phyloP scores from a whole-genome alignment of 2,329 filamentous ascomycete species.

The Pestalotiopsis fici region DNA sequence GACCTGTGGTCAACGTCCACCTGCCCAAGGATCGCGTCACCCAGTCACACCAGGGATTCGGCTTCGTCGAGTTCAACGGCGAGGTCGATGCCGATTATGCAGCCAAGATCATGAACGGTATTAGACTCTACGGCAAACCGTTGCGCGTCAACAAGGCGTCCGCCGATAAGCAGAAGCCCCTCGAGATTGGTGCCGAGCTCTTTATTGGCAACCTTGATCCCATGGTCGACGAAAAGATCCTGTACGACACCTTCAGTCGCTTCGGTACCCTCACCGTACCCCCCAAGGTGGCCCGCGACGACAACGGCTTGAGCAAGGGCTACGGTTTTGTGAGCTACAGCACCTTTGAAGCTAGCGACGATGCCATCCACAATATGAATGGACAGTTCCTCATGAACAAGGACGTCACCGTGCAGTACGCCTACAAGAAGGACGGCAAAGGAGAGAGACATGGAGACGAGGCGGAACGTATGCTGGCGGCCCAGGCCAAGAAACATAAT shows the following conservation, averaged over 20 bases:
- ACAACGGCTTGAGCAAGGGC: constrained; percentile 85
- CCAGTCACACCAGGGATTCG: constrained; percentile 95
- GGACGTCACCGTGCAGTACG: constrained; percentile 94
- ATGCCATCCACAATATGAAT: constrained; percentile 89
- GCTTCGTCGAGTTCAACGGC: constrained; percentile 97
- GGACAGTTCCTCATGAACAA: constrained; percentile 97
- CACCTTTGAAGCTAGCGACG: constrained; percentile 91
- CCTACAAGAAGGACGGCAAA: constrained; percentile 99
- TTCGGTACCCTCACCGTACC: constrained; percentile 84
- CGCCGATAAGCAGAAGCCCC: constrained; percentile 91
- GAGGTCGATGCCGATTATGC: constrained; percentile 97
- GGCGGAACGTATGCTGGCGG: constrained; percentile 87
- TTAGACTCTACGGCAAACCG: constrained; percentile 89
- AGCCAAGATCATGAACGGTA: constrained; percentile 93
- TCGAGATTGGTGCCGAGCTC: constrained; percentile 93
- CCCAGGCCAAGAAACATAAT: constrained; percentile 92
- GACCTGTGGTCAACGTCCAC: constrained; percentile 96
- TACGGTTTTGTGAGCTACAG: constrained; percentile 95
- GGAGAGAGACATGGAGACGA: constrained; percentile 94
- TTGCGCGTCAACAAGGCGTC: constrained; percentile 92
- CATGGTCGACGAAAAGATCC: constrained; percentile 91
- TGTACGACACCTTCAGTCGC: constrained; percentile 91
- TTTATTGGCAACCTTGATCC: constrained; percentile 95
- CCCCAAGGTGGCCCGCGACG: constrained; percentile 91
- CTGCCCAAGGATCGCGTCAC: constrained; percentile 98